Evolutionary conservation across 345 rosid genomes (phyloP).

Genomic region (Jatropha curcas): DNA sequence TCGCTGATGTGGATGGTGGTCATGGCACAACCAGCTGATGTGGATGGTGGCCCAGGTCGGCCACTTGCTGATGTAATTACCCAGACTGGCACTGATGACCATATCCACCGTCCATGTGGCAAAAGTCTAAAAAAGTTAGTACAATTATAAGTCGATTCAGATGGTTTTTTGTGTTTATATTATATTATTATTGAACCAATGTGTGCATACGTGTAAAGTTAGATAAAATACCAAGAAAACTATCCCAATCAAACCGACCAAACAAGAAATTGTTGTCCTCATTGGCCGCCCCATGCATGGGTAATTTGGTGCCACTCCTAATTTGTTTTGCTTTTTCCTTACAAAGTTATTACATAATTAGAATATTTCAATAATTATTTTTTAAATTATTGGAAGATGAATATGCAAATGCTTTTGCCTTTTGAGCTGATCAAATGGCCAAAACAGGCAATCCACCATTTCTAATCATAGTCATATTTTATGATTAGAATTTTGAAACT

Average conservation of each 20-base stretch:
- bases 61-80: background rate
- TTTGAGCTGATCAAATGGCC: background rate
- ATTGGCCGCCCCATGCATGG: slow-evolving; percentile 45
- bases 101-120: slow-evolving; percentile 14
- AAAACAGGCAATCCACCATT: background rate
- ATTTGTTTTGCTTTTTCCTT: slow-evolving; percentile 12
- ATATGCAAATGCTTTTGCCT: slow-evolving; percentile 16
- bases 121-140: slow-evolving; percentile 12
- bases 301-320: slow-evolving; percentile 17
- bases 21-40: slow-evolving; percentile 10
- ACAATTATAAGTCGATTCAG: background rate
- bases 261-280: slow-evolving; percentile 32
- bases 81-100: background rate
- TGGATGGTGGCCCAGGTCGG: slow-evolving; percentile 17
- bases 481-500: background rate
- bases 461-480: too few relatives aligned
- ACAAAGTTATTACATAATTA: background rate
- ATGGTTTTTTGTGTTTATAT: background rate
- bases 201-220: slow-evolving; percentile 19
- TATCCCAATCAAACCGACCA: slow-evolving; percentile 54
- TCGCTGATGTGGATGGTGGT: slow-evolving; percentile 21
- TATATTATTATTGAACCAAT: background rate
- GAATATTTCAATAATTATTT: slow-evolving; percentile 1
- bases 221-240: slow-evolving; percentile 14
- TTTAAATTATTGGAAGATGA: background rate